Percentiles rank a stretch among this genome's conserved stretches.
These are phyloP conservation scores for Manihot esculenta DNA, from an alignment of 441 rosid species.

Conservation along the genomic window DNA sequence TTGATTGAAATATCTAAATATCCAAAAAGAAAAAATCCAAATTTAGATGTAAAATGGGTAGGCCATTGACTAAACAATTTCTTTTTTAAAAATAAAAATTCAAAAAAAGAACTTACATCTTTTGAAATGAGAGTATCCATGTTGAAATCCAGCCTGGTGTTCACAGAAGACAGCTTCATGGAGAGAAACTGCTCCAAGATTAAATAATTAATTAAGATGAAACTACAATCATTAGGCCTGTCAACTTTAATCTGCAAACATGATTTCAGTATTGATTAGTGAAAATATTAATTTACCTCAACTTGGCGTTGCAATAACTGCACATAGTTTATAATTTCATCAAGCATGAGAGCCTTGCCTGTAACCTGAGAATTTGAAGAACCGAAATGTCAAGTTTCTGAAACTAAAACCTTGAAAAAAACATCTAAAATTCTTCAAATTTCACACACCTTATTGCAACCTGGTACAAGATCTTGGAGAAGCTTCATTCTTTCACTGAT, in stretches of 20 bases:
- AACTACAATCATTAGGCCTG: slow-evolving; percentile 17
- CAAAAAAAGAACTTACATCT: slow-evolving; percentile 53
- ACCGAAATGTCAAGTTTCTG: background rate
- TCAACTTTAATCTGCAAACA: slow-evolving; percentile 16
- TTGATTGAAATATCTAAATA: slow-evolving; percentile 54
- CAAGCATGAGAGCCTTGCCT: slow-evolving; percentile 96
- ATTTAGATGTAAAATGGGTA: slow-evolving; percentile 5
- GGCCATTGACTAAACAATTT: slow-evolving; percentile 16
- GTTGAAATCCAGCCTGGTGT: slow-evolving; percentile 68
- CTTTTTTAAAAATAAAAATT: background rate
- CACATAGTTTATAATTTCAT: slow-evolving; percentile 92
- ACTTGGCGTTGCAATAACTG: slow-evolving; percentile 93
- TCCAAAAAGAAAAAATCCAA: slow-evolving; percentile 10
- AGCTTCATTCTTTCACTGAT: slow-evolving; percentile 89
- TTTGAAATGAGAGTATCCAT: slow-evolving; percentile 61
- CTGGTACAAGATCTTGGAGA: slow-evolving; percentile 93
- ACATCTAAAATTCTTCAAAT: background rate
- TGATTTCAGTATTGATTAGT: background rate
- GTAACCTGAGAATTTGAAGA: slow-evolving; percentile 36
- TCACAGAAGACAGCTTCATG: slow-evolving; percentile 81
- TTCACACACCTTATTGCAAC: slow-evolving; percentile 62
- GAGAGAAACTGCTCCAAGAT: slow-evolving; percentile 65
- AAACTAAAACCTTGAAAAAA: background rate
- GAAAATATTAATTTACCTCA: slow-evolving; percentile 49
- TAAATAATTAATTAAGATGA: background rate